Evolutionary conservation across 768 basidiomycete species (phyloP).

Genomic region (Rhizopogon vinicolor): DNA sequence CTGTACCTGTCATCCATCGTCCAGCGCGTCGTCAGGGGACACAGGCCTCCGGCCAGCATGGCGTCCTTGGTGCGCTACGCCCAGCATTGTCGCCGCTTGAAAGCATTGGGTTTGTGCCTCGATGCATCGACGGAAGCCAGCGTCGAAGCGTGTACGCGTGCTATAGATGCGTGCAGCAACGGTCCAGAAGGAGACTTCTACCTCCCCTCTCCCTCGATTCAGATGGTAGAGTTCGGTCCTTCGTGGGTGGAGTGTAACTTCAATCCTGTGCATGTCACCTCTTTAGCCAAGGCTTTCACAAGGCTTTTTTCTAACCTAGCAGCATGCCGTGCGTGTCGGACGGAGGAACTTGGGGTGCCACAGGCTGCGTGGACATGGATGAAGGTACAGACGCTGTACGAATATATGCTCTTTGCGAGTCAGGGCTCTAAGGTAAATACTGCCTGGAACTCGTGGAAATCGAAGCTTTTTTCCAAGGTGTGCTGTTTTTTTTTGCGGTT

Average conservation of each 20-base stretch:
- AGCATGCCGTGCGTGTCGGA: background rate
- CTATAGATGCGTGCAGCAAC: background rate
- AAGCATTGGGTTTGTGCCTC: background rate
- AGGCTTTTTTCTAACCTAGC: background rate
- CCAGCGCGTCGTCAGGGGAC: background rate
- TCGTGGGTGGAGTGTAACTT: background rate
- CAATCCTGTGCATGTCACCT: background rate
- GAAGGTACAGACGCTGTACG: background rate
- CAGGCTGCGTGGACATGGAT: background rate
- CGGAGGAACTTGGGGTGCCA: background rate
- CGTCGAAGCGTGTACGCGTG: background rate
- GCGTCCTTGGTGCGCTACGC: background rate
- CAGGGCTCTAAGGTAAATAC: background rate
- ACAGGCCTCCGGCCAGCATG: background rate
- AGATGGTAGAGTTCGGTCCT: background rate
- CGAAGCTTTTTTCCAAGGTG: background rate
- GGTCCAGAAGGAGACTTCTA: background rate
- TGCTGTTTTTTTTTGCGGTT: background rate
- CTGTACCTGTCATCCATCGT: background rate
- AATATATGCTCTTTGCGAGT: background rate
- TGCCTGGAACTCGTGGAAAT: background rate
- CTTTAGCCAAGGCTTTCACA: background rate
- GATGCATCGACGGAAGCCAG: background rate
- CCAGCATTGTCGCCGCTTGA: background rate
- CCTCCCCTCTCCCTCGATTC: background rate